Evolutionary conservation across 2,329 filamentous ascomycete genomes (phyloP).

Genomic region (Phoma herbarum): DNA sequence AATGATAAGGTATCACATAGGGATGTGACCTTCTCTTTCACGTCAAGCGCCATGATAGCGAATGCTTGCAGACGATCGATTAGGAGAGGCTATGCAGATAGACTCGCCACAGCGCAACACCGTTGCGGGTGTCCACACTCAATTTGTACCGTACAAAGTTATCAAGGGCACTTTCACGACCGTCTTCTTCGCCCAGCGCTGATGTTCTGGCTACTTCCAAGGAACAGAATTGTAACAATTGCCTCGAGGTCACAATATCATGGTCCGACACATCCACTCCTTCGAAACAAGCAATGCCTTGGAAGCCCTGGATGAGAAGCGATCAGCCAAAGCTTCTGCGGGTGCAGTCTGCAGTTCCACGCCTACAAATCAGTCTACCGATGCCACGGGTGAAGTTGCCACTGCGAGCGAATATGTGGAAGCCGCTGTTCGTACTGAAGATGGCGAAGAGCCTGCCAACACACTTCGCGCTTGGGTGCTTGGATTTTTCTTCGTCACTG

Average conservation of each 20-base stretch:
- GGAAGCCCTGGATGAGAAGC: constrained; percentile 11
- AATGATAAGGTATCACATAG: constrained; percentile 8
- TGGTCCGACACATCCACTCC: constrained; percentile 7
- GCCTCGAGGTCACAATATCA: neutral
- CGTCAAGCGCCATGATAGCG: constrained; percentile 11
- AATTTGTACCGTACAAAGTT: neutral
- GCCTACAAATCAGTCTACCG: neutral
- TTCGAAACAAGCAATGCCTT: constrained; percentile 4
- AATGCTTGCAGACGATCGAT: neutral
- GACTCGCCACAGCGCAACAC: neutral
- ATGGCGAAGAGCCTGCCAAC: constrained; percentile 31
- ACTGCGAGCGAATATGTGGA: constrained; percentile 12
- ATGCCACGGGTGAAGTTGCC: neutral
- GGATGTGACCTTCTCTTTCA: constrained; percentile 14
- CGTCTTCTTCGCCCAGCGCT: constrained; percentile 4
- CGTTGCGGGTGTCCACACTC: neutral
- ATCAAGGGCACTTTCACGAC: neutral
- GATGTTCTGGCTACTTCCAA: constrained; percentile 1
- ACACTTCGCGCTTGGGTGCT: constrained; percentile 47
- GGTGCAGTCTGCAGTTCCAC: constrained; percentile 7
- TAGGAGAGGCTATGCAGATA: neutral
- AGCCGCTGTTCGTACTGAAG: constrained; percentile 11
- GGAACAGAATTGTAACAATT: neutral
- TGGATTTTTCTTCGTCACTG: constrained; percentile 36
- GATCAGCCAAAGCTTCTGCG: constrained; percentile 6